Conservation (phyloP, 371 early-diverging fungal species). For the Syncephalastrum monosporum region DNA sequence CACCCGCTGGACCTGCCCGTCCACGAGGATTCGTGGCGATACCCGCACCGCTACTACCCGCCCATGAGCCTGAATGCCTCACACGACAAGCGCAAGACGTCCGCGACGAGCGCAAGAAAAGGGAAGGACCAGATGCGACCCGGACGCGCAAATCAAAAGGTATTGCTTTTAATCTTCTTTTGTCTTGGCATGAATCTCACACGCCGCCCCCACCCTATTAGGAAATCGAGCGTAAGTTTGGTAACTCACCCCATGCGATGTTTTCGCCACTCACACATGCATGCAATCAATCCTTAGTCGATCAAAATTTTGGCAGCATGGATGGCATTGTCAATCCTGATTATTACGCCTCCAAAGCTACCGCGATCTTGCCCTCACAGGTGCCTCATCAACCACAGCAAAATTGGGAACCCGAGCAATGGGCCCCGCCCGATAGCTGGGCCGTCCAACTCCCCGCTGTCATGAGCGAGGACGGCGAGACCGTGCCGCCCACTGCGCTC, state of each 20-base stretch:
- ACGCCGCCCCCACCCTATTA: neutral
- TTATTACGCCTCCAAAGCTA: conserved; percentile 17
- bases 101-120: too few relatives aligned
- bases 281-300: conserved; percentile 27
- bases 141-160: too few relatives aligned
- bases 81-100: too few relatives aligned
- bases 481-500: conserved; percentile 9
- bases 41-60: neutral
- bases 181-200: too few relatives aligned
- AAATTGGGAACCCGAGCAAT: conserved; percentile 33
- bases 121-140: too few relatives aligned
- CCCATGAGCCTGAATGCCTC: neutral
- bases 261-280: neutral
- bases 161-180: too few relatives aligned
- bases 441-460: conserved; percentile 46
- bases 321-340: conserved; percentile 53
- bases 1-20: conserved; percentile 9
- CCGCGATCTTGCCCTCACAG: too few relatives aligned
- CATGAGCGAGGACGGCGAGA: conserved; percentile 2
- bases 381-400: too few relatives aligned
- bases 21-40: conserved; percentile 10
- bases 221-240: conserved; percentile 19
- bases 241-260: too few relatives aligned
- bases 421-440: conserved; percentile 77
- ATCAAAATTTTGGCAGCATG: conserved; percentile 50